These are phyloP conservation scores for Exophiala calicioides DNA, from an alignment of 2,329 filamentous ascomycete species.

Conservation along the genomic window DNA sequence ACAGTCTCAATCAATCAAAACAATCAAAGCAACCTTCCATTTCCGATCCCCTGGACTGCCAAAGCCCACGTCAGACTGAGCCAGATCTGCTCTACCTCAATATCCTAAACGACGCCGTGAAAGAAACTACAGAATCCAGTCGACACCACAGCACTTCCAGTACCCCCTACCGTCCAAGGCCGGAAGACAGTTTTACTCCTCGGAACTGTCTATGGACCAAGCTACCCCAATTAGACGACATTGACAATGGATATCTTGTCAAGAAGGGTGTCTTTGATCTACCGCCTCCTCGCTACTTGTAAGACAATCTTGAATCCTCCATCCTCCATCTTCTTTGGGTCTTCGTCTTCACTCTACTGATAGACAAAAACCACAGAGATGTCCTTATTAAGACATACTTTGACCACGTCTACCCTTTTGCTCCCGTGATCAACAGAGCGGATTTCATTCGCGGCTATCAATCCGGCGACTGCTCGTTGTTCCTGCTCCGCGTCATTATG, in stretches of 20 bases:
- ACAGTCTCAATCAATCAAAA: slow-evolving; percentile 3
- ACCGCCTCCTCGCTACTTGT: slow-evolving; percentile 28
- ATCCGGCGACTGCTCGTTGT: slow-evolving; percentile 31
- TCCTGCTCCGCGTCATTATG: slow-evolving; percentile 30
- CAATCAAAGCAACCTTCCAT: slow-evolving; percentile 14
- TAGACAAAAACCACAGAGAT: slow-evolving; percentile 23
- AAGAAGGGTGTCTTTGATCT: slow-evolving; percentile 33
- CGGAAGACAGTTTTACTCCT: slow-evolving; percentile 28
- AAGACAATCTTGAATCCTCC: slow-evolving; percentile 24
- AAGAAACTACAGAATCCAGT: slow-evolving; percentile 30
- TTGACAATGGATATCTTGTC: slow-evolving; percentile 32
- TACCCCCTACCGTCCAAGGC: slow-evolving; percentile 23
- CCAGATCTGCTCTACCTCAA: slow-evolving; percentile 32
- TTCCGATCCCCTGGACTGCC: slow-evolving; percentile 25
- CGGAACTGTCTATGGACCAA: slow-evolving; percentile 28
- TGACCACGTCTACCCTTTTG: slow-evolving; percentile 31
- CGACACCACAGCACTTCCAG: slow-evolving; percentile 26
- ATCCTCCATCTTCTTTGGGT: slow-evolving; percentile 11
- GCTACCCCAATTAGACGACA: slow-evolving; percentile 29
- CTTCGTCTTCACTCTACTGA: slow-evolving; percentile 23
- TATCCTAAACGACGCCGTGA: slow-evolving; percentile 31
- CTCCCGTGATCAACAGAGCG: slow-evolving; percentile 29
- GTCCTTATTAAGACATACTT: slow-evolving; percentile 31
- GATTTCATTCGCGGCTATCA: slow-evolving; percentile 31
- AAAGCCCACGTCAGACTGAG: slow-evolving; percentile 29